These are phyloP conservation scores for Tetrapisispora taiwanensis DNA, from an alignment of 805 yeast genomes.

Conservation along the genomic window DNA sequence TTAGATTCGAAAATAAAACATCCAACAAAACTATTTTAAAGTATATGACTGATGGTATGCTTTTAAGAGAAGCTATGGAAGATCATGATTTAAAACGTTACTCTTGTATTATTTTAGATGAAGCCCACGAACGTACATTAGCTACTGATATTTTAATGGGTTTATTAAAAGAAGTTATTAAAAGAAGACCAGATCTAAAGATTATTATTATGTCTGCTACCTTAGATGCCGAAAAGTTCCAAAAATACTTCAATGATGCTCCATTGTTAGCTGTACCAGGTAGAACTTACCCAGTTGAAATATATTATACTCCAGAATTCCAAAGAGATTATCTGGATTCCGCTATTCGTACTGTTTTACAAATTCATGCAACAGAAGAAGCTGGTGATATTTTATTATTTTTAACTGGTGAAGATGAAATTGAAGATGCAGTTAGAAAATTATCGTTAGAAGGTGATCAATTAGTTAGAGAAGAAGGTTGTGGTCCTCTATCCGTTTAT, in stretches of 20 bases:
- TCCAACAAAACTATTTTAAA: constrained; percentile 53
- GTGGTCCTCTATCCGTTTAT: constrained; percentile 77
- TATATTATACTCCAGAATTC: constrained; percentile 49
- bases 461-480: constrained; percentile 73
- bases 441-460: constrained; percentile 83
- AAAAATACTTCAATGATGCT: constrained; percentile 72
- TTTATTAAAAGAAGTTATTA: constrained; percentile 42
- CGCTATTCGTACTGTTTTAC: constrained; percentile 76
- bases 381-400: constrained; percentile 78
- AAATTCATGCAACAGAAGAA: constrained; percentile 47
- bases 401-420: constrained; percentile 96
- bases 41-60: constrained; percentile 92
- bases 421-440: constrained; percentile 86
- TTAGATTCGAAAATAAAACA: constrained; percentile 76
- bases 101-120: constrained; percentile 84
- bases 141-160: constrained; percentile 86
- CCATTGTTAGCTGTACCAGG: constrained; percentile 87
- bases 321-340: constrained; percentile 76
- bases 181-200: constrained; percentile 61
- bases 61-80: constrained; percentile 63
- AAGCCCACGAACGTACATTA: constrained; percentile 87
- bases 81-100: constrained; percentile 62
- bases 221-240: constrained; percentile 73
- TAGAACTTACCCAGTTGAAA: constrained; percentile 80
- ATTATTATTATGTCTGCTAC: constrained; percentile 88